These are phyloP conservation scores for Blastobotrys illinoisensis DNA, from an alignment of 1,139 yeast genomes.

Conservation along the genomic window DNA sequence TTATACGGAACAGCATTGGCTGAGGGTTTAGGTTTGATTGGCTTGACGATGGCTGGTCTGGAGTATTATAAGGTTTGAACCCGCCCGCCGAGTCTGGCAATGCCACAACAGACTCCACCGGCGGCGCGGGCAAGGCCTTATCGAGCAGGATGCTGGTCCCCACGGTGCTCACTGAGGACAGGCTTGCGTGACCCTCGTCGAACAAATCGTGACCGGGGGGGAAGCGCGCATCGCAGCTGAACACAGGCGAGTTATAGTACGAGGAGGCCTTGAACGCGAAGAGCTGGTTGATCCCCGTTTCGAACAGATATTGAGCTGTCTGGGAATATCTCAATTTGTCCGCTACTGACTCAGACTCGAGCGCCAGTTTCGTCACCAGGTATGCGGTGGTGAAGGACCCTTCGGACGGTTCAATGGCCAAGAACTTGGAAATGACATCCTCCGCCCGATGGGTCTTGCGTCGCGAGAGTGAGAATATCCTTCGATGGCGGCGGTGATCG, in stretches of 20 bases:
- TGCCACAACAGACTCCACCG: not conserved
- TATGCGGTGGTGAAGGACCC: not conserved
- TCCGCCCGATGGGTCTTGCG: not conserved
- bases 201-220: not conserved
- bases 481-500: not conserved
- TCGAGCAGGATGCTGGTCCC: not conserved
- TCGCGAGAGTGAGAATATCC: not conserved
- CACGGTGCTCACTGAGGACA: not conserved
- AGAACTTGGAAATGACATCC: not conserved
- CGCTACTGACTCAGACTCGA: not conserved
- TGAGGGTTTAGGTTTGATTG: not conserved
- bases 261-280: not conserved
- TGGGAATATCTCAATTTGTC: not conserved
- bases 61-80: not conserved
- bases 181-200: not conserved
- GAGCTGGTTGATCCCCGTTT: not conserved
- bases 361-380: not conserved
- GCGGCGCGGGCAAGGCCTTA: not conserved
- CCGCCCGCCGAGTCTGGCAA: not conserved
- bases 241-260: not conserved
- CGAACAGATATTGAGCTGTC: not conserved
- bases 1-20: not conserved
- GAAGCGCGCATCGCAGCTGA: not conserved
- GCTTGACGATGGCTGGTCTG: not conserved
- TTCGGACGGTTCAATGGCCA: not conserved